Evolutionary conservation across 2,329 filamentous ascomycete genomes (phyloP), one percentile per base, ranked within the genome.

Genomic region (Escovopsis sp.): DNA sequence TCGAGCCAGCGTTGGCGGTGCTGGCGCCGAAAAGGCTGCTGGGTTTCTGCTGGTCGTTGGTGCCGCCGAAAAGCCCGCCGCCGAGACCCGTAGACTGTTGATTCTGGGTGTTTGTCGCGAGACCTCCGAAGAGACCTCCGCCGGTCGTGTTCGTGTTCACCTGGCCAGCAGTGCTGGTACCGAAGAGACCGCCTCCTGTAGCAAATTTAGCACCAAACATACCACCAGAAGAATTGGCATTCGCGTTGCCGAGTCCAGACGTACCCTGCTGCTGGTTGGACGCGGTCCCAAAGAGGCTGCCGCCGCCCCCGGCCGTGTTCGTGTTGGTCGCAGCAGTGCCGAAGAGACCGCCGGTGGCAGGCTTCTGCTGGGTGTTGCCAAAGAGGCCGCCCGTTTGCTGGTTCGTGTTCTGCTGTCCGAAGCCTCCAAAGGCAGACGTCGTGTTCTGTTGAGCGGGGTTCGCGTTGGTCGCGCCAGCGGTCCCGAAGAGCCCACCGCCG

Each of bases 11-110:
- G 21, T 58, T 45, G 34, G 65, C 62, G 33, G 63, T 60, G 51
- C 61, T 43, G 16, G 47, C 48, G 12, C 72, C 70, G 41, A 78
- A 78, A 13, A 76, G 51, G 23, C 70, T 58, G 18, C 61, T 60
- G 11, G 62, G 47, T 43, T 57, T 60, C 41, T 60, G 56, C 30
- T 58, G 54, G 34, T 55, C 51, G 34, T 53, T 57, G 18, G 52
- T 35, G 35, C 41, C 41, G 2, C 70, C 70, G 37, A 76, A 76
- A 4, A 74, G 53, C 2, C 68, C 61, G 9, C 21, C 21, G 21
- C 21, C 21, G 5, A 59, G 60, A 5, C 61, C 57, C 16, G 58
- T 48, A 25, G 57, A 49, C 21, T 54, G 53, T 39, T 57, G 54
- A 27, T 42, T 41, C 30, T 55, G 53, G 41, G 66, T 62, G 34